phyloP scores from a whole-genome alignment of 176 grass and related monocot species.

The Musa itinerans region DNA sequence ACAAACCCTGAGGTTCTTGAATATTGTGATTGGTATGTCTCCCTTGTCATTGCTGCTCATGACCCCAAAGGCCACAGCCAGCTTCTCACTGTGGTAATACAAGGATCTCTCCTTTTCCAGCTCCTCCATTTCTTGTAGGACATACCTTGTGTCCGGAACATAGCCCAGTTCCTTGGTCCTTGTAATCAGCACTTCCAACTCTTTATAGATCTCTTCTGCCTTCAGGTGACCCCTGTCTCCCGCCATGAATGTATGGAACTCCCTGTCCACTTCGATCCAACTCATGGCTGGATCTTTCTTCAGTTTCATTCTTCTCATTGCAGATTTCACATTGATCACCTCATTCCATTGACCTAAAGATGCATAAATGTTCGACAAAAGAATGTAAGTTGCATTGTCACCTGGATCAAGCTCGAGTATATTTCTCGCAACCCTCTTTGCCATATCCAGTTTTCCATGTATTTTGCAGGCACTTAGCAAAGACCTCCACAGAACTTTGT shows the following conservation, averaged over 20 bases:
- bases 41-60: conserved; percentile 5
- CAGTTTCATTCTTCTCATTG: conserved; percentile 13
- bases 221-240: conserved; percentile 17
- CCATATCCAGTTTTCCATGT: conserved; percentile 19
- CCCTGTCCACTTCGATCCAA: conserved; percentile 23
- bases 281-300: conserved; percentile 26
- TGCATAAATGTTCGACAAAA: conserved; percentile 25
- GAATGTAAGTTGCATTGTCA: conserved; percentile 24
- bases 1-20: conserved; percentile 32
- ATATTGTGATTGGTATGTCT: conserved; percentile 10
- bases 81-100: conserved; percentile 30
- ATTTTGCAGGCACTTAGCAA: conserved; percentile 23
- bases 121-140: conserved; percentile 28
- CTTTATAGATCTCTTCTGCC: conserved; percentile 19
- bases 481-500: conserved; percentile 25
- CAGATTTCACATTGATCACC: conserved; percentile 15
- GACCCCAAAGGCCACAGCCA: conserved; percentile 23
- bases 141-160: conserved; percentile 17
- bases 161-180: conserved; percentile 20
- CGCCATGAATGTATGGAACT: conserved; percentile 22
- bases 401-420: conserved; percentile 18
- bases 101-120: conserved; percentile 22
- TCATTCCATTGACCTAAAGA: conserved; percentile 23
- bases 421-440: conserved; percentile 12
- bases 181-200: conserved; percentile 18